These are phyloP conservation scores for Saccharomycopsis schoenii DNA, from an alignment of 805 yeast genomes.

Conservation along the genomic window DNA sequence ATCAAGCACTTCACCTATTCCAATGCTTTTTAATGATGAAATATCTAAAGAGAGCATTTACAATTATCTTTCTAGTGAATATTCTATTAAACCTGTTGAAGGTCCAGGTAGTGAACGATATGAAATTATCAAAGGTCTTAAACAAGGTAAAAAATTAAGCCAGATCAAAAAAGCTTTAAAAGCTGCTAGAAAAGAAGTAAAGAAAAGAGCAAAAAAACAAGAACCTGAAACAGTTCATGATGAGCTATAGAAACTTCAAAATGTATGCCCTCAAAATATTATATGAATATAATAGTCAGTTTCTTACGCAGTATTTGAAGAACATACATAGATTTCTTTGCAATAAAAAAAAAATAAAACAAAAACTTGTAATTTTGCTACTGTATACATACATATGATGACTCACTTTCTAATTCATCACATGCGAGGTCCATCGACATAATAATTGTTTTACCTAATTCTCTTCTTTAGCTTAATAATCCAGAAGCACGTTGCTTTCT, in stretches of 20 bases:
- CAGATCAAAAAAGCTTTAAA: slow-evolving; percentile 7
- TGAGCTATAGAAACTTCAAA: background rate
- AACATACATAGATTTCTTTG: background rate
- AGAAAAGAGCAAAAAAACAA: background rate
- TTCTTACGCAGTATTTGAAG: background rate
- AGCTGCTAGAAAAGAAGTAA: background rate
- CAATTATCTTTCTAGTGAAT: slow-evolving; percentile 20
- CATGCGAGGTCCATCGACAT: background rate
- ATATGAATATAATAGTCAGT: background rate
- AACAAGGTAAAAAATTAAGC: slow-evolving; percentile 19
- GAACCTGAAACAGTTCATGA: background rate
- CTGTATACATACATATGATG: background rate
- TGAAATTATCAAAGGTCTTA: slow-evolving; percentile 19
- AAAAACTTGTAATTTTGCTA: background rate
- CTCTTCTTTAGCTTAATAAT: background rate
- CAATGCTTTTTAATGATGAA: slow-evolving; percentile 19
- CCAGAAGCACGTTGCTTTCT: slow-evolving; percentile 1
- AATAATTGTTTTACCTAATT: background rate
- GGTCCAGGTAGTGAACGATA: slow-evolving; percentile 26
- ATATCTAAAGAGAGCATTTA: slow-evolving; percentile 22
- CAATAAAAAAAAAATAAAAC: background rate
- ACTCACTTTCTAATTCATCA: background rate
- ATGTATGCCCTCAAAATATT: background rate
- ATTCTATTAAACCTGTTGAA: slow-evolving; percentile 22
- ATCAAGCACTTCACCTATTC: background rate